Conservation (phyloP, 2,329 filamentous ascomycete genomes). For the Penicillium sp. region DNA sequence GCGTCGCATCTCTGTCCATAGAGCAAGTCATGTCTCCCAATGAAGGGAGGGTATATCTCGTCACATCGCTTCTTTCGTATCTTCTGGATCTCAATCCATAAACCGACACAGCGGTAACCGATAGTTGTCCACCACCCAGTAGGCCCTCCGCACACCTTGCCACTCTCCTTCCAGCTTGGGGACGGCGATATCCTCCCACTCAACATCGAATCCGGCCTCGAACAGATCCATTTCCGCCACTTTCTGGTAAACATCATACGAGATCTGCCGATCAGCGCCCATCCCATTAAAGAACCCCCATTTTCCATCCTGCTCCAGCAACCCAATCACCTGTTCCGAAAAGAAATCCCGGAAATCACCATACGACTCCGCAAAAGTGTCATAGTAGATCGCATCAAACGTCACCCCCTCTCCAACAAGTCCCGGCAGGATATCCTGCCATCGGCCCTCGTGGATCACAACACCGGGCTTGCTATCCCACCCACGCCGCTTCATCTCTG, state of each 20-base stretch:
- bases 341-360: constrained; percentile 81
- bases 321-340: constrained; percentile 74
- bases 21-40: constrained; percentile 8
- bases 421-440: constrained; percentile 74
- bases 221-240: constrained; percentile 87
- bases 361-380: constrained; percentile 96
- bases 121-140: constrained; percentile 74
- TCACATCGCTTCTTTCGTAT: not conserved
- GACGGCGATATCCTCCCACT: constrained; percentile 77
- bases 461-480: constrained; percentile 63
- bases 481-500: constrained; percentile 63
- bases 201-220: constrained; percentile 84
- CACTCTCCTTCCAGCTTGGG: constrained; percentile 75
- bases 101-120: constrained; percentile 45
- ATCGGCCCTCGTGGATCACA: constrained; percentile 65
- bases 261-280: constrained; percentile 85
- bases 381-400: constrained; percentile 92
- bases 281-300: constrained; percentile 71
- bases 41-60: constrained; percentile 3
- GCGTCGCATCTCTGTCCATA: constrained; percentile 25
- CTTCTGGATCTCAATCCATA: constrained; percentile 28
- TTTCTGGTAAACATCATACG: constrained; percentile 93
- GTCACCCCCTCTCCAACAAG: constrained; percentile 66
- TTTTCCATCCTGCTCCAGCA: constrained; percentile 58
- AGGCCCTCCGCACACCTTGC: constrained; percentile 81